phyloP scores from a whole-genome alignment of 352 stramenopile genomes.

The Phytophthora pisi region DNA sequence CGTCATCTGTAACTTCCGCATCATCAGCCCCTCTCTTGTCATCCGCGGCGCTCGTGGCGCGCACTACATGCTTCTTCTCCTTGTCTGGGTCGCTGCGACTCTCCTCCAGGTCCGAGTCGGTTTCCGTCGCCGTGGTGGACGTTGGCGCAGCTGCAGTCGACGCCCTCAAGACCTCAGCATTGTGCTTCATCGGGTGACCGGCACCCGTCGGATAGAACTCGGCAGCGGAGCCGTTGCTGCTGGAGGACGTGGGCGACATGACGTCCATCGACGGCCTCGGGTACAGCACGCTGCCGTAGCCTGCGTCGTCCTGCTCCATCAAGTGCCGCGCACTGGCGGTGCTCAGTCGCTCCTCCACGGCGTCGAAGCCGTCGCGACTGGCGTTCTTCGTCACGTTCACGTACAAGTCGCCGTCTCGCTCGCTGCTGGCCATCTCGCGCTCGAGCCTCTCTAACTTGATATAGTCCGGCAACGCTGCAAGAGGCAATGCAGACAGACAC shows the following conservation, averaged over 20 bases:
- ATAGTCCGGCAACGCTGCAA: constrained; percentile 12
- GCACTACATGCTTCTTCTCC: constrained; percentile 20
- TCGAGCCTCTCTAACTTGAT: constrained; percentile 19
- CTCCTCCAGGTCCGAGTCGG: constrained; percentile 40
- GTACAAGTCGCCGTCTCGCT: constrained; percentile 42
- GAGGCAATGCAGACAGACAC: constrained; percentile 3
- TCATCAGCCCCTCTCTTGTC: constrained; percentile 15
- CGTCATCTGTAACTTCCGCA: constrained; percentile 22
- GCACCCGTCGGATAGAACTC: constrained; percentile 28
- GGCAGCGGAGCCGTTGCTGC: constrained; percentile 52
- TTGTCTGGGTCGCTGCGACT: constrained; percentile 28
- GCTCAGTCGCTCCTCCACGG: constrained; percentile 23
- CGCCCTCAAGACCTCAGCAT: constrained; percentile 2
- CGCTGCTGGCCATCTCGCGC: constrained; percentile 22
- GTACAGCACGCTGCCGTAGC: constrained; percentile 41
- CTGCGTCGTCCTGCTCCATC: constrained; percentile 25
- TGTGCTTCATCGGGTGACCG: constrained; percentile 3
- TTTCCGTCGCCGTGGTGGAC: constrained; percentile 36
- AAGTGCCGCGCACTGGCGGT: constrained; percentile 10
- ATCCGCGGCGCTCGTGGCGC: constrained; percentile 14
- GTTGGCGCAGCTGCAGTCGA: constrained; percentile 14
- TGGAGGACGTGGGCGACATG: constrained; percentile 63
- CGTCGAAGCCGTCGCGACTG: constrained; percentile 26
- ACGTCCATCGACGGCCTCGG: constrained; percentile 30
- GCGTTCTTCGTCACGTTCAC: constrained; percentile 39